Percentiles rank a stretch among this genome's conserved stretches.
Conservation (phyloP, 768 basidiomycete genomes). For the Suillus tomentosus region DNA sequence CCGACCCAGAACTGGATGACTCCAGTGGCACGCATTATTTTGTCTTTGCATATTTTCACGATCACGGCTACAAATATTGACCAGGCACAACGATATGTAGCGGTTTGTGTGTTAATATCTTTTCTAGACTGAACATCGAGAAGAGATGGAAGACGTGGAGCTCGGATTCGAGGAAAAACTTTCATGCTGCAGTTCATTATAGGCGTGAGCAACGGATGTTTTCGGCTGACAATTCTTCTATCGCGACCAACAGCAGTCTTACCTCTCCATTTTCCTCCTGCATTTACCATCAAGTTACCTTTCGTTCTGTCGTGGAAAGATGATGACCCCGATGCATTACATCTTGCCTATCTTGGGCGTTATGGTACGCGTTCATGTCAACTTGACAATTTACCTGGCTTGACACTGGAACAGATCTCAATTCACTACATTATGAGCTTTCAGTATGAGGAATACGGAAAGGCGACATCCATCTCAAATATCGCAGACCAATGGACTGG, state of each 20-base stretch:
- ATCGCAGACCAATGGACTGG: slow-evolving; percentile 28
- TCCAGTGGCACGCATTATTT: not conserved
- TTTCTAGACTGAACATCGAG: not conserved
- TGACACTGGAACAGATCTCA: slow-evolving; percentile 30
- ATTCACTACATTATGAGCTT: slow-evolving; percentile 45
- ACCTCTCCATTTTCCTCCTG: not conserved
- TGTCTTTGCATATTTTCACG: not conserved
- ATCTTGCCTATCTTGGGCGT: slow-evolving; percentile 48
- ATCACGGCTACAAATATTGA: not conserved
- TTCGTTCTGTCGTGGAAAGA: slow-evolving; percentile 27
- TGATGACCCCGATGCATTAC: slow-evolving; percentile 66
- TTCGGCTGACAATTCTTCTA: not conserved
- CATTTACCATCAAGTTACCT: slow-evolving; percentile 5
- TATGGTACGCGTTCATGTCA: slow-evolving; percentile 41
- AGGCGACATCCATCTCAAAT: slow-evolving; percentile 40
- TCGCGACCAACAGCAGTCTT: slow-evolving; percentile 2
- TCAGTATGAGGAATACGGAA: slow-evolving; percentile 44
- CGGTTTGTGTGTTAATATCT: not conserved
- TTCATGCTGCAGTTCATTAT: not conserved
- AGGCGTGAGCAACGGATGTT: not conserved
- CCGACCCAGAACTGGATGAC: slow-evolving; percentile 21
- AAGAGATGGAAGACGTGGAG: not conserved
- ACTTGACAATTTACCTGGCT: slow-evolving; percentile 16
- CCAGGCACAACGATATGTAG: not conserved
- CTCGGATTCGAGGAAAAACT: not conserved